Conservation (phyloP, 352 stramenopile genomes). For the Globisporangium spinosum region DNA sequence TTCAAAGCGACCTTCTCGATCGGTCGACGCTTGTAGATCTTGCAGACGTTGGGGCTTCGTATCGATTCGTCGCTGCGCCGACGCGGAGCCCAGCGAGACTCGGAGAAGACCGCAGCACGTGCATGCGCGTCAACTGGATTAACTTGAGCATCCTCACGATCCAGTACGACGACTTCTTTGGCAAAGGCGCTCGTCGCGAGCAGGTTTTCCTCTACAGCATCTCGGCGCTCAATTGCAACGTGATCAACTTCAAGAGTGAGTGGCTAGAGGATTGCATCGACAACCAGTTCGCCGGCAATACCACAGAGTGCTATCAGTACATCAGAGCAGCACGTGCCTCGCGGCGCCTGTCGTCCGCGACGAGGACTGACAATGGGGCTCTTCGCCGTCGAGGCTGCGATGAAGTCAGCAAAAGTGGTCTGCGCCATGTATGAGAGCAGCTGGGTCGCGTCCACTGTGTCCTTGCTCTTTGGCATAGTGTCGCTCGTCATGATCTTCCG, state of each 20-base stretch:
- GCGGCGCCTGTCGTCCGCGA: conserved; percentile 33
- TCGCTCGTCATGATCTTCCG: conserved; percentile 39
- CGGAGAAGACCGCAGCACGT: conserved; percentile 35
- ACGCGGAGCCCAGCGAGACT: conserved; percentile 29
- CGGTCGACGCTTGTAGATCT: conserved; percentile 11
- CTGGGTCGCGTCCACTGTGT: conserved; percentile 36
- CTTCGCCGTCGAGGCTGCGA: conserved; percentile 33
- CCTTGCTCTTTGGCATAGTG: conserved; percentile 34
- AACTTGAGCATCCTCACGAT: conserved; percentile 29
- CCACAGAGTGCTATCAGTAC: conserved; percentile 32
- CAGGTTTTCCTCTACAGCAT: conserved; percentile 41
- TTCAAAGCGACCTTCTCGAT: conserved; percentile 18
- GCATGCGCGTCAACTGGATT: conserved; percentile 39
- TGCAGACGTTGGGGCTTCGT: conserved; percentile 7
- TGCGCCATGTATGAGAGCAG: conserved; percentile 36
- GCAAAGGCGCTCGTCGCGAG: conserved; percentile 26
- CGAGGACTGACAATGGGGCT: conserved; percentile 34
- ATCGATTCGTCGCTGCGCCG: conserved; percentile 23
- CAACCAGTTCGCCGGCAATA: conserved; percentile 22
- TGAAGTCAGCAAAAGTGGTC: conserved; percentile 35
- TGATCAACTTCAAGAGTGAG: conserved; percentile 35
- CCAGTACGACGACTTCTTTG: conserved; percentile 44
- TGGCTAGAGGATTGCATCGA: conserved; percentile 34
- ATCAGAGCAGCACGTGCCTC: conserved; percentile 53
- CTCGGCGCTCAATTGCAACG: conserved; percentile 32